Conservation (phyloP, 495 filamentous ascomycete genomes). For the Chaetomium tenue region DNA sequence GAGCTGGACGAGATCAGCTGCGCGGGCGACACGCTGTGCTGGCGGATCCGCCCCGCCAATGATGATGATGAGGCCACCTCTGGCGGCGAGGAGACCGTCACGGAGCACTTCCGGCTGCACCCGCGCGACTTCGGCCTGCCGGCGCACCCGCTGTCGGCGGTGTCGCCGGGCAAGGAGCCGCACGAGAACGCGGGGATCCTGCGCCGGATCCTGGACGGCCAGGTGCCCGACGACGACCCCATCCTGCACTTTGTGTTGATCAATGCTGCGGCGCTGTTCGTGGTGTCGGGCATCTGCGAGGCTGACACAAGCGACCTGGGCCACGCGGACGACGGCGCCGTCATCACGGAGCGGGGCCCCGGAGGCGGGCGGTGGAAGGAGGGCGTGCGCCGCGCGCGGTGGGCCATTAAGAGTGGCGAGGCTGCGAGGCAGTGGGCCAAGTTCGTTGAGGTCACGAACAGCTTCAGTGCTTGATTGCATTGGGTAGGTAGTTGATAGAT, state of each 20-base stretch:
- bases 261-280: conserved; percentile 86
- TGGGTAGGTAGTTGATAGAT: not conserved
- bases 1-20: conserved; percentile 94
- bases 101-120: conserved; percentile 71
- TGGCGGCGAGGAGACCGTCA: conserved; percentile 48
- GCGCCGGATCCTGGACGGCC: conserved; percentile 68
- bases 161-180: conserved; percentile 81
- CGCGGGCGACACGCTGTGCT: conserved; percentile 82
- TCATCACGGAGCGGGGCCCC: conserved; percentile 75
- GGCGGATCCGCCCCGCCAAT: conserved; percentile 57
- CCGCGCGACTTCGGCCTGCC: conserved; percentile 83
- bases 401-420: conserved; percentile 77
- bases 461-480: conserved; percentile 25
- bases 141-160: conserved; percentile 67
- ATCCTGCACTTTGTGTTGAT: conserved; percentile 91
- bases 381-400: conserved; percentile 77
- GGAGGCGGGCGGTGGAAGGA: conserved; percentile 90
- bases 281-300: conserved; percentile 81
- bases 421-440: conserved; percentile 69
- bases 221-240: conserved; percentile 70
- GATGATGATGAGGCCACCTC: too few species aligned
- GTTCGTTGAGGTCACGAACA: conserved; percentile 61
- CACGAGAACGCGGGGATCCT: conserved; percentile 84
- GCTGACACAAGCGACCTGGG: conserved; percentile 74
- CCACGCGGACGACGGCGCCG: conserved; percentile 58